Evolutionary conservation across 331 rosid genomes (phyloP).

Genomic region (Cydonia oblonga): DNA sequence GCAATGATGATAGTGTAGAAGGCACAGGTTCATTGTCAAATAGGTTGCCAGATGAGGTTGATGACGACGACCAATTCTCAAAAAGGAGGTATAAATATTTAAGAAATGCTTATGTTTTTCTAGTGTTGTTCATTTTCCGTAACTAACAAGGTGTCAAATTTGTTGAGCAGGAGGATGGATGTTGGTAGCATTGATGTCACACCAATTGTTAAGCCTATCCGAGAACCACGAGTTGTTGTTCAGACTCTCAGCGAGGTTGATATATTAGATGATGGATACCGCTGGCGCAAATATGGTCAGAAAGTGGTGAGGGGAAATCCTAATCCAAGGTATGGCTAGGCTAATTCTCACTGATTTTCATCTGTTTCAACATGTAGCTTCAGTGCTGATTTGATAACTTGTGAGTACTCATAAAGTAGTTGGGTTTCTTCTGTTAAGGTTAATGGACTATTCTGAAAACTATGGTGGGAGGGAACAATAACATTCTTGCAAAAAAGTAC

Average conservation of each 20-base stretch:
- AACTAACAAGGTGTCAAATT: slow-evolving; percentile 12
- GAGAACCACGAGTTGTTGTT: slow-evolving; percentile 96
- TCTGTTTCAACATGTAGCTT: slow-evolving; percentile 1
- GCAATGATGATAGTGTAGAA: slow-evolving; percentile 47
- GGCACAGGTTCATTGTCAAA: slow-evolving; percentile 43
- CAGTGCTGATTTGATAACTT: background rate
- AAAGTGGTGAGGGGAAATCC: slow-evolving; percentile 99
- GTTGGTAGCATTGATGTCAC: slow-evolving; percentile 48
- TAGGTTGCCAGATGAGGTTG: slow-evolving; percentile 50
- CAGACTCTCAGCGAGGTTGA: slow-evolving; percentile 97
- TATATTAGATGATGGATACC: slow-evolving; percentile 97
- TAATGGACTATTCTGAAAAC: background rate
- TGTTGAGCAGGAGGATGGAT: slow-evolving; percentile 72
- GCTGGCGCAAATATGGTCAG: slow-evolving; percentile 99
- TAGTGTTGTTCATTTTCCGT: background rate
- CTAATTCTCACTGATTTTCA: background rate
- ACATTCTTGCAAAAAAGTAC: background rate
- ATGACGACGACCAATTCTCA: slow-evolving; percentile 64
- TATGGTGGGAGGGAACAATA: background rate
- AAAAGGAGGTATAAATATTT: slow-evolving; percentile 61
- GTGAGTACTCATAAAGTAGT: background rate
- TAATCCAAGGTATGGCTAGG: slow-evolving; percentile 69
- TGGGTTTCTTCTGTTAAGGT: background rate
- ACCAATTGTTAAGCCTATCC: slow-evolving; percentile 81
- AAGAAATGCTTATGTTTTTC: background rate